Evolutionary conservation across 768 basidiomycete species (phyloP), one percentile per base, ranked within the genome.

Genomic region (Cantharellus cinnabarinus): DNA sequence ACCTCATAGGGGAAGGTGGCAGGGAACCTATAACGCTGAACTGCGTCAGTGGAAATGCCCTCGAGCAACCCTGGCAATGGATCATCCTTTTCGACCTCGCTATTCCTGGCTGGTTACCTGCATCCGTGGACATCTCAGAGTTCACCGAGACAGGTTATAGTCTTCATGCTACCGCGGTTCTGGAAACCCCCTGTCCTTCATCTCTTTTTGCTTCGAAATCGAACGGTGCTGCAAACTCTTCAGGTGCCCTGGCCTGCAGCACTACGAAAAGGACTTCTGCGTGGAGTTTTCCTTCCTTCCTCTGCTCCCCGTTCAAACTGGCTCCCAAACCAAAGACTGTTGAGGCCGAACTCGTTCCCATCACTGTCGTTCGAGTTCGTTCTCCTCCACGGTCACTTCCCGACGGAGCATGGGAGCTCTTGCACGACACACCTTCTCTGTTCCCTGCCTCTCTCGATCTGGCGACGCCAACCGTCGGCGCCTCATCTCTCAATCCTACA

Each of bases 31-130:
- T 40, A 15, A 59, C 60, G 60, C 35, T 41, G 37, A 62, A 56
- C 39, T 59, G 56, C 20, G 44, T 42, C 42, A 38, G 76, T 14
- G 74, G 76, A 52, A 81, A 85, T 65, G 76, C 81, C 42, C 34
- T 73, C 70, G 56, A 70, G 71, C 59, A 53, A 15, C 56, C 77
- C 77, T 57, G 81, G 77, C 76, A 70, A 10, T 89, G 89, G 82
- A 80, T 83, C 63, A 72, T 89, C 59, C 73, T 81, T 15, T 94
- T 93, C 68, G 82, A 89, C 68, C 70, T 95, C 2, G 76, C 79
- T 14, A 71, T 93, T n/a, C 89, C 90, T 3, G 91, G 89, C 15
- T 94, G 91, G 91, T 75, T 95, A 2, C 90, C 90, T 4, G 64
- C 68, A 2, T 63, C 10, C 42, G 41, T 42, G 15, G 42, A 38